phyloP scores from a whole-genome alignment of 1,284 basidiomycete species.

The Moesziomyces parantarcticus region DNA sequence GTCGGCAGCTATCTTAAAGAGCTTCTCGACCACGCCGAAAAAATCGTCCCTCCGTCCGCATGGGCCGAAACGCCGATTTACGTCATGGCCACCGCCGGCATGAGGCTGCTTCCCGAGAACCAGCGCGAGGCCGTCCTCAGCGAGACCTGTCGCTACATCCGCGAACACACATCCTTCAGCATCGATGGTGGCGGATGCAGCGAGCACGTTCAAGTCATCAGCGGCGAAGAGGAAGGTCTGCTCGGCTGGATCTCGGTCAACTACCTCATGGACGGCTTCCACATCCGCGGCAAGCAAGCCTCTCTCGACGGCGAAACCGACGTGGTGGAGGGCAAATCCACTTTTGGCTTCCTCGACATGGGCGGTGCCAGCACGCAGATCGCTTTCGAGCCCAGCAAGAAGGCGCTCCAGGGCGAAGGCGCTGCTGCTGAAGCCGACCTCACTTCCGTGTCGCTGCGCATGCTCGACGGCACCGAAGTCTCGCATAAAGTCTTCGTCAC shows the following conservation, averaged over 20 bases:
- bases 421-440: slow-evolving; percentile 38
- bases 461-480: slow-evolving; percentile 86
- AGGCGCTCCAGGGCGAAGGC: slow-evolving; percentile 72
- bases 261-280: slow-evolving; percentile 98
- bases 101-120: slow-evolving; percentile 82
- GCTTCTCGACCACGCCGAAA: slow-evolving; percentile 82
- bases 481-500: slow-evolving; percentile 95
- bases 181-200: slow-evolving; percentile 74
- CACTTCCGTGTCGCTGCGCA: slow-evolving; percentile 77
- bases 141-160: slow-evolving; percentile 82
- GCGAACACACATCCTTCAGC: slow-evolving; percentile 82
- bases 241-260: slow-evolving; percentile 99
- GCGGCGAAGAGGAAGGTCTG: slow-evolving; percentile 96
- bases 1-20: slow-evolving; percentile 83
- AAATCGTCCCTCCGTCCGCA: slow-evolving; percentile 84
- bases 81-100: slow-evolving; percentile 94
- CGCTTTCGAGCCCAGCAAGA: slow-evolving; percentile 81
- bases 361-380: slow-evolving; percentile 98
- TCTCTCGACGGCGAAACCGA: slow-evolving; percentile 45
- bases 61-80: slow-evolving; percentile 88
- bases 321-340: slow-evolving; percentile 73
- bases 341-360: slow-evolving; percentile 99
- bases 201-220: slow-evolving; percentile 90
- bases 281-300: slow-evolving; percentile 44
- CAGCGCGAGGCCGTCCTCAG: slow-evolving; percentile 80